Evolutionary conservation across 2,329 filamentous ascomycete species (phyloP), one percentile per base, ranked within the genome.

Genomic region (Orbilia ellipsospora): DNA sequence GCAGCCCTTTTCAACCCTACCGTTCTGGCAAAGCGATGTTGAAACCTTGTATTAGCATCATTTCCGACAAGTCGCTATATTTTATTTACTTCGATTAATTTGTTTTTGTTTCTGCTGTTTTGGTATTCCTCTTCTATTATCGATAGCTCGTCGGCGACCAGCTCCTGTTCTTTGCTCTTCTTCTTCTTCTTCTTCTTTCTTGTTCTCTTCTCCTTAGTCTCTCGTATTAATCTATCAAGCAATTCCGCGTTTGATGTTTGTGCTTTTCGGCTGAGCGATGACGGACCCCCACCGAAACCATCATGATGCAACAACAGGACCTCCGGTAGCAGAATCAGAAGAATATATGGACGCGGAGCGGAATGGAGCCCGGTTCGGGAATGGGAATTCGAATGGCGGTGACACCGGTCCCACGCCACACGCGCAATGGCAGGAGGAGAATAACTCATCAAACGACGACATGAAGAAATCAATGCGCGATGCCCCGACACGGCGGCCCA

Each of bases 361-460:
- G 70, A 74, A 74, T 61, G 70, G 70, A 36, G 23, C 40, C 50
- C 62, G 67, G 42, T 40, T 52, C 54, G 57, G 56, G 63, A 74
- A 74, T 51, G 70, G 72, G 51, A 42, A 59, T 50, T 55, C 54
- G 55, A 63, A 73, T 56, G 62, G 69, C 40, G 68, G 59, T 55
- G 51, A 36, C 26, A 28, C 16, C 23, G 55, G 44, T 7, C 31
- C 31, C 31, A 36, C 31, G 31, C 31, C 31, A 36, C 6, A 36
- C 31, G 18, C 54, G 18, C 55, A 51, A 52, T 69, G 65, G 62
- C 69, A 66, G 55, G 57, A 60, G 44, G n/a, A 31, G 31, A 54
- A 61, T 44, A 55, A 48, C 52, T 68, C 70, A 63, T 74, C 70
- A 51, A 67, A 68, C 63, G 70, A 74, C 72, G 64, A 68, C 52